Conservation (phyloP, 2,329 filamentous ascomycete genomes). For the Colletotrichum tofieldiae region DNA sequence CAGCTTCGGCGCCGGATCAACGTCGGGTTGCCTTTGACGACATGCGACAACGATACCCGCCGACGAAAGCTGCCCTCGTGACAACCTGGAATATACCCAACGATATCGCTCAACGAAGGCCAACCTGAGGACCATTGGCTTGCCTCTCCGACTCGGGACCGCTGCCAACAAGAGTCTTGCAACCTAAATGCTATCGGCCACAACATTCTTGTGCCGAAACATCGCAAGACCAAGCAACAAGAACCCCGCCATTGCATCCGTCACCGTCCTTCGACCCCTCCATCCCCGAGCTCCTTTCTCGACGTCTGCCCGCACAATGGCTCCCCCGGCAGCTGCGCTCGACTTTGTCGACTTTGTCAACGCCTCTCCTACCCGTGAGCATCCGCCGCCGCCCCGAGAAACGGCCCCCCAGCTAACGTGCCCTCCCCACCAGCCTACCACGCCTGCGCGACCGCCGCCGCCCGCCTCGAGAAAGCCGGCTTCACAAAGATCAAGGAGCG, state of each 20-base stretch:
- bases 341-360: slow-evolving; percentile 97
- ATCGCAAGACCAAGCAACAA: slow-evolving; percentile 22
- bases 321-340: slow-evolving; percentile 72
- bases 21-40: slow-evolving; percentile 41
- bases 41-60: slow-evolving; percentile 36
- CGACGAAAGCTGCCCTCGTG: slow-evolving; percentile 21
- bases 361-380: slow-evolving; percentile 90
- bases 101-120: background rate
- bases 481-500: slow-evolving; percentile 93
- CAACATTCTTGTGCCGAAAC: slow-evolving; percentile 36
- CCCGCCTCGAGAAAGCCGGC: slow-evolving; percentile 84
- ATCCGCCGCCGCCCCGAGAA: slow-evolving; percentile 41
- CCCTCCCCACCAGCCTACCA: slow-evolving; percentile 82
- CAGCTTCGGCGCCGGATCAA: slow-evolving; percentile 42
- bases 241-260: slow-evolving; percentile 37
- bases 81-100: slow-evolving; percentile 9
- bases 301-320: slow-evolving; percentile 61
- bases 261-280: slow-evolving; percentile 29
- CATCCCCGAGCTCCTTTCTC: slow-evolving; percentile 45
- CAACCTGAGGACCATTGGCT: background rate
- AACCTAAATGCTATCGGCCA: slow-evolving; percentile 36
- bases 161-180: background rate
- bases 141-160: background rate
- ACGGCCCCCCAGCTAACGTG: slow-evolving; percentile 29
- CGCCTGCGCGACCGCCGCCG: slow-evolving; percentile 85